Percentiles rank a stretch among this genome's conserved stretches.
These are phyloP conservation scores for Neodidymelliopsis sp. DNA, from an alignment of 2,329 filamentous ascomycete species.

Conservation along the genomic window DNA sequence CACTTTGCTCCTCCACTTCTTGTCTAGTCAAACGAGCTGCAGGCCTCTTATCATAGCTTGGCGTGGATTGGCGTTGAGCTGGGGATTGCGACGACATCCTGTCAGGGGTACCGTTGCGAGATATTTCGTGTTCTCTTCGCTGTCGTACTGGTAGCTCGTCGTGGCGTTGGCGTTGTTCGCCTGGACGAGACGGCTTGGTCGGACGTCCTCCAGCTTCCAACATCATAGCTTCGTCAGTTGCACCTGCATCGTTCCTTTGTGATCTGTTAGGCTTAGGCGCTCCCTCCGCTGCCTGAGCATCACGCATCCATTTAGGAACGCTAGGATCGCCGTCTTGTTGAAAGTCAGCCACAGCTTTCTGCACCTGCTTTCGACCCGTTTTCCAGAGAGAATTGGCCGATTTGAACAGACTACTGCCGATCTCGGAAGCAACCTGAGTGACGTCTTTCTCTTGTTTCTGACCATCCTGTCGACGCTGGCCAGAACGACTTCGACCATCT, in stretches of 20 bases:
- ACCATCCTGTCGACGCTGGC: slow-evolving; percentile 59
- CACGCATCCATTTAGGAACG: slow-evolving; percentile 96
- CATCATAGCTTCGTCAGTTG: slow-evolving; percentile 72
- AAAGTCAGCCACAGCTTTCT: slow-evolving; percentile 90
- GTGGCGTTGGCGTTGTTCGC: slow-evolving; percentile 30
- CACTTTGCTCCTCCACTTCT: slow-evolving; percentile 78
- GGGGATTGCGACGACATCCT: slow-evolving; percentile 51
- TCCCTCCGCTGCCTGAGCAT: slow-evolving; percentile 59
- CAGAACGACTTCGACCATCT: slow-evolving; percentile 58
- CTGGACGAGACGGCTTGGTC: slow-evolving; percentile 46
- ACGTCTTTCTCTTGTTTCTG: slow-evolving; percentile 73
- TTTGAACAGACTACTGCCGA: slow-evolving; percentile 87
- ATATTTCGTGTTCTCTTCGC: slow-evolving; percentile 32
- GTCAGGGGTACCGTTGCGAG: slow-evolving; percentile 41
- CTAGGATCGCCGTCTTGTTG: slow-evolving; percentile 74
- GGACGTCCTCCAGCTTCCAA: slow-evolving; percentile 74
- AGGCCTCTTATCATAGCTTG: slow-evolving; percentile 47
- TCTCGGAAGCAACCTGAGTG: slow-evolving; percentile 78
- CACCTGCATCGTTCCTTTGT: slow-evolving; percentile 31
- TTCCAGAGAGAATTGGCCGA: slow-evolving; percentile 97
- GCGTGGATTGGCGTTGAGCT: slow-evolving; percentile 45
- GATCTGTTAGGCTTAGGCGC: slow-evolving; percentile 32
- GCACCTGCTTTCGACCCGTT: slow-evolving; percentile 87
- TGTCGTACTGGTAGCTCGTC: slow-evolving; percentile 34
- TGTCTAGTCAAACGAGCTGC: slow-evolving; percentile 73